Evolutionary conservation across 768 basidiomycete genomes (phyloP), one percentile per base, ranked within the genome.

Genomic region (Boletales sp.): DNA sequence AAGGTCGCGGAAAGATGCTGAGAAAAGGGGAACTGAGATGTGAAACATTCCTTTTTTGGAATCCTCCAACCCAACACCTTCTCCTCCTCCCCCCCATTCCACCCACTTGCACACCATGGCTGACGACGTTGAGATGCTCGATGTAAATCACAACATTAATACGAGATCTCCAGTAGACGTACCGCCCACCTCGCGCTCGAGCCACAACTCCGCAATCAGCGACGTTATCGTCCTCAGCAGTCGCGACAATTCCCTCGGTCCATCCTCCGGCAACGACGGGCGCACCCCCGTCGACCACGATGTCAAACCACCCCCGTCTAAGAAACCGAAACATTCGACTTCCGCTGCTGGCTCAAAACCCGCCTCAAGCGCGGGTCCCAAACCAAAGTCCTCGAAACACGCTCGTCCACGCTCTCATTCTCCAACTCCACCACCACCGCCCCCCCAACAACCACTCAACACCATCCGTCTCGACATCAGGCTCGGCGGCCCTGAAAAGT

Each of bases 401-500:
- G 69, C 69, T 41, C 71, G 70, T 35, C 70, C 68, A 48, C 80
- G 72, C 45, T 76, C 74, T 32, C 81, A 75, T 8, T 82, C 84
- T 0, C 83, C 85, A 10, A 79, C 83, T 4, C 81, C 82, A 4
- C 75, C 83, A 6, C 75, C 78, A 0, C 69, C 75, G 51, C 62
- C 60, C 45, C 67, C 74, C 2, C 77, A 76, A 5, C 82, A 78
- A 4, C 66, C 78, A 0, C 66, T 83, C 15, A 71, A 76, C 46
- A 90, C 88, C 2, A 75, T 90, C 42, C 75, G 88, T 4, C 75
- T 90, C 19, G 74, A 84, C 4, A 87, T 91, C 59, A 65, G 42
- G 9, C 77, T 91, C 4, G 87, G 86, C 4, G 87, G 88, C 0
- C 86, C 85, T 1, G 75, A 79, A 1, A 82, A 84, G 56, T 90